Evolutionary conservation across 768 basidiomycete genomes (phyloP).

Genomic region (Naganishia kalamii): DNA sequence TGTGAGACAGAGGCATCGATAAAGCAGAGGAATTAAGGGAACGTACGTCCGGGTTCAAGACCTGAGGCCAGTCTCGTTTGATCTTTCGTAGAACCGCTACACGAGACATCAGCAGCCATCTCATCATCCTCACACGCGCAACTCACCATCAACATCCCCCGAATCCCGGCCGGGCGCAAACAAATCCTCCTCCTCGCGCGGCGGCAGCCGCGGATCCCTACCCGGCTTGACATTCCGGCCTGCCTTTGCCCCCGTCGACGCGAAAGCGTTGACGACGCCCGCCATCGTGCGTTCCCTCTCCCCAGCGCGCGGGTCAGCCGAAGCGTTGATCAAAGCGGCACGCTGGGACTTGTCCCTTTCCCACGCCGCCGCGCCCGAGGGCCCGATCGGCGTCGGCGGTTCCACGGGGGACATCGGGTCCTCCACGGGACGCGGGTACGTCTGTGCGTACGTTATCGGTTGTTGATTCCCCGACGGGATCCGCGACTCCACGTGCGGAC

Average conservation of each 20-base stretch:
- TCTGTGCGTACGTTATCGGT: slow-evolving; percentile 1
- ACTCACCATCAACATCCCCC: slow-evolving; percentile 79
- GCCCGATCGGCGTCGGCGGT: slow-evolving; percentile 1
- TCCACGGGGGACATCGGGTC: slow-evolving; percentile 2
- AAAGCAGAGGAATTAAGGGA: not conserved
- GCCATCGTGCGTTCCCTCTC: slow-evolving; percentile 16
- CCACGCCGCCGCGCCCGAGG: slow-evolving; percentile 19
- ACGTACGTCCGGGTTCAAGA: slow-evolving; percentile 47
- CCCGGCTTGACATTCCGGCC: slow-evolving; percentile 8
- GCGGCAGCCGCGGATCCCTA: slow-evolving; percentile 2
- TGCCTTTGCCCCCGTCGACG: slow-evolving; percentile 23
- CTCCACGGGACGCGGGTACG: too few species aligned
- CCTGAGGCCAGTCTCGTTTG: slow-evolving; percentile 82
- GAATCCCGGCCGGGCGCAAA: slow-evolving; percentile 47
- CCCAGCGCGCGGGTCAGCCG: too few species aligned
- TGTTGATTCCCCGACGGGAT: not conserved
- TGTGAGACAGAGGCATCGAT: slow-evolving; percentile 1
- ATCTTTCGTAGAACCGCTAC: slow-evolving; percentile 78
- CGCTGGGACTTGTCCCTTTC: slow-evolving; percentile 20
- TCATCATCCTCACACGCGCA: not conserved
- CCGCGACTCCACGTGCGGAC: too few species aligned
- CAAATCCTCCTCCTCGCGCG: slow-evolving; percentile 31
- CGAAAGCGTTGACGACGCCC: slow-evolving; percentile 22
- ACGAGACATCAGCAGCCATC: not conserved
- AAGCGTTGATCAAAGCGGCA: not conserved